Conservation (phyloP, 1,139 yeast species). For the Protomyces macrosporus region DNA sequence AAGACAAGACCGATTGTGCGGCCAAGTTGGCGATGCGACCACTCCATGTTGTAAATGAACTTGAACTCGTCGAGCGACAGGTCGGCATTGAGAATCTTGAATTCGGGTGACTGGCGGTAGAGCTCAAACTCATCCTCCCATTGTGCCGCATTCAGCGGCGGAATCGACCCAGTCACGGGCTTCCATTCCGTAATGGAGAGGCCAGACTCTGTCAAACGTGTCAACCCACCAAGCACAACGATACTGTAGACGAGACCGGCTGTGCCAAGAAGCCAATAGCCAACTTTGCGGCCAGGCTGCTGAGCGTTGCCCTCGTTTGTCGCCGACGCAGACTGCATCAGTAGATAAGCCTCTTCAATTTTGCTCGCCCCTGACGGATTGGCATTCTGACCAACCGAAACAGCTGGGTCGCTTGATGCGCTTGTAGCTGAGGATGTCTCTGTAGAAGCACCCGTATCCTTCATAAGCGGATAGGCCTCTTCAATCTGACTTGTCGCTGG, state of each 20-base stretch:
- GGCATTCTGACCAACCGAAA: neutral
- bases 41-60: conserved; percentile 93
- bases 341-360: neutral
- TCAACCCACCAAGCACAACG: conserved; percentile 92
- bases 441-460: neutral
- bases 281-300: conserved; percentile 45
- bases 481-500: neutral
- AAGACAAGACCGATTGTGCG: conserved; percentile 81
- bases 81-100: conserved; percentile 70
- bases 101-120: conserved; percentile 85
- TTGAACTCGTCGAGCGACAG: conserved; percentile 90
- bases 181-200: conserved; percentile 97
- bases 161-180: conserved; percentile 91
- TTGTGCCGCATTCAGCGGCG: conserved; percentile 71
- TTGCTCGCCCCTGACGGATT: neutral
- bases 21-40: conserved; percentile 93
- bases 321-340: neutral
- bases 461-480: neutral
- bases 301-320: neutral
- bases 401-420: neutral
- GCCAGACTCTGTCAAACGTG: conserved; percentile 92
- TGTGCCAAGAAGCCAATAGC: conserved; percentile 86
- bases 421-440: neutral
- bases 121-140: conserved; percentile 83
- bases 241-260: conserved; percentile 90